phyloP scores from a whole-genome alignment of 2,329 filamentous ascomycete genomes.

The Fonsecaea monophora region DNA sequence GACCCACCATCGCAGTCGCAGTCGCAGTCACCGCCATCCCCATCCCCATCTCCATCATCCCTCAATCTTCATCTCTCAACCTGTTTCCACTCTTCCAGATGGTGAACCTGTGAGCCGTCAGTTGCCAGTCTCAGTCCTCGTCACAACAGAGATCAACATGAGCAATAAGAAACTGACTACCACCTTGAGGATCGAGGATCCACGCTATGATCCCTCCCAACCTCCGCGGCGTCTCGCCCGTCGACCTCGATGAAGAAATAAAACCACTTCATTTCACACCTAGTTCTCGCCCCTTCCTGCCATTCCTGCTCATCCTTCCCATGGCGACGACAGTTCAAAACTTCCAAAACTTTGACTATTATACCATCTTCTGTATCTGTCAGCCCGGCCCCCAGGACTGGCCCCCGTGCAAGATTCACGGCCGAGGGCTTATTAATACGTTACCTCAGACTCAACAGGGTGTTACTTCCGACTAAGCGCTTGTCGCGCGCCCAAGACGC shows the following conservation, averaged over 20 bases:
- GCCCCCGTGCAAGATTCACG: neutral
- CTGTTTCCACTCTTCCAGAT: neutral
- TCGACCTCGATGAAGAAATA: neutral
- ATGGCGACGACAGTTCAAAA: slow-evolving; percentile 3
- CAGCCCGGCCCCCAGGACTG: neutral
- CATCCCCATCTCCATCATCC: neutral
- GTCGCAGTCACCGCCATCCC: neutral
- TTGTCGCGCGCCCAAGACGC: slow-evolving; percentile 8
- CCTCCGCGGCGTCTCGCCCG: neutral
- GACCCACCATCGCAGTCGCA: neutral
- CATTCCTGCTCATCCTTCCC: slow-evolving; percentile 1
- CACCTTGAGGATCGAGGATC: neutral
- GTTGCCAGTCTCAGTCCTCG: neutral
- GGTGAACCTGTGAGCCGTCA: too few relatives aligned
- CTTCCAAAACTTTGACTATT: slow-evolving; percentile 8
- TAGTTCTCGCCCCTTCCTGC: slow-evolving; percentile 1
- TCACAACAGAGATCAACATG: neutral
- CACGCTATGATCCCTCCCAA: neutral
- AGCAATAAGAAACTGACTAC: neutral
- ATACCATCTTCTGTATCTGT: neutral
- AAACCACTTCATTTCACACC: neutral
- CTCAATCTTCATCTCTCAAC: neutral
- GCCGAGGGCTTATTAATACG: neutral
- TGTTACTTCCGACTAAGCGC: neutral
- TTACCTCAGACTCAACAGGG: neutral